Evolutionary conservation across 306 rosid species (phyloP).

Genomic region (Biancaea sappan): DNA sequence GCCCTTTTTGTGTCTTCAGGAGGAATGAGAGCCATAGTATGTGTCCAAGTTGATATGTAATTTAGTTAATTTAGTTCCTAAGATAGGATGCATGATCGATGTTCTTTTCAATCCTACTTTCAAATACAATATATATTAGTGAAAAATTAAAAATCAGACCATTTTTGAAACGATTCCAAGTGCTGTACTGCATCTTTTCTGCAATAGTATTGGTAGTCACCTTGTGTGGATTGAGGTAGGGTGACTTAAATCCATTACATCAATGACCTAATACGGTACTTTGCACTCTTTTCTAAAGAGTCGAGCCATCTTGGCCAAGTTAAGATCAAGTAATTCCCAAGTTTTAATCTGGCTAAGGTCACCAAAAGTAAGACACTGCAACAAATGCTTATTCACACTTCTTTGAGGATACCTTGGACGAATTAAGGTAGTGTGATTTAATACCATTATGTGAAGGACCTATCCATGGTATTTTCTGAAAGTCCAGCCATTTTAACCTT

Average conservation of each 20-base stretch:
- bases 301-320: background rate
- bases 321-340: background rate
- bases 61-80: constrained; percentile 17
- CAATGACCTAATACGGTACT: background rate
- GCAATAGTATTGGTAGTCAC: background rate
- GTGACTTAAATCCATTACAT: background rate
- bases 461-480: background rate
- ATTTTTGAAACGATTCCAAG: constrained; percentile 17
- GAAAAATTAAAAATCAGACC: background rate
- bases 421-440: constrained; percentile 1
- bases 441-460: constrained; percentile 8
- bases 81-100: background rate
- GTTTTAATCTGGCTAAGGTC: background rate
- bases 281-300: background rate
- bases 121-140: background rate
- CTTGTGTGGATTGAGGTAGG: background rate
- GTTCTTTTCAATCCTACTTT: constrained; percentile 6
- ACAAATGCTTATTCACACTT: constrained; percentile 6
- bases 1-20: constrained; percentile 81
- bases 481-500: constrained; percentile 1
- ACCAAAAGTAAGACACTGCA: background rate
- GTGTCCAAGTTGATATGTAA: constrained; percentile 36
- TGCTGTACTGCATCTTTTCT: constrained; percentile 10
- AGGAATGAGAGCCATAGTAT: constrained; percentile 88
- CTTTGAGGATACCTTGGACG: constrained; percentile 1